These are phyloP conservation scores for Phytophthora sp. DNA, from an alignment of 352 stramenopile genomes.

Conservation along the genomic window DNA sequence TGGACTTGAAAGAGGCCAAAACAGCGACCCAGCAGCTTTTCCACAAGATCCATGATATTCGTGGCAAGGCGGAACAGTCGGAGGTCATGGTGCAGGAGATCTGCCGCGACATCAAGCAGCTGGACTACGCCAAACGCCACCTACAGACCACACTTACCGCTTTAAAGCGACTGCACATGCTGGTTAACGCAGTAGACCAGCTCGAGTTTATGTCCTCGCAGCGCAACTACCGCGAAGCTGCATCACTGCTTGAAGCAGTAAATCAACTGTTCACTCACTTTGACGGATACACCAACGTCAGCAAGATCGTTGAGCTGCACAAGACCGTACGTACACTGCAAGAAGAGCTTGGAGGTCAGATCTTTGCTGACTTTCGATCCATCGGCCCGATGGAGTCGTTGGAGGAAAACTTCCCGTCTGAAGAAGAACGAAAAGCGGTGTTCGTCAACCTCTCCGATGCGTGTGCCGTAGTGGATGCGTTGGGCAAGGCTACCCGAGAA, in stretches of 20 bases:
- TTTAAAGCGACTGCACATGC: conserved; percentile 98
- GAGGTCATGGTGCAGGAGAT: conserved; percentile 98
- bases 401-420: conserved; percentile 74
- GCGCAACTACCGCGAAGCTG: conserved; percentile 94
- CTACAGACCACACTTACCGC: conserved; percentile 95
- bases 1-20: conserved; percentile 86
- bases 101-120: conserved; percentile 98
- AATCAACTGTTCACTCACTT: conserved; percentile 97
- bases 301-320: conserved; percentile 94
- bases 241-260: conserved; percentile 96
- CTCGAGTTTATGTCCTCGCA: conserved; percentile 81
- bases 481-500: conserved; percentile 69
- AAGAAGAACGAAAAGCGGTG: conserved; percentile 69
- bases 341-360: conserved; percentile 85
- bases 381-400: conserved; percentile 76
- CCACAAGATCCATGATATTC: conserved; percentile 93
- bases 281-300: conserved; percentile 92
- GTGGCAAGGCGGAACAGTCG: conserved; percentile 93
- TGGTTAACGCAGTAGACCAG: conserved; percentile 97
- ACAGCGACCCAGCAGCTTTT: conserved; percentile 90
- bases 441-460: conserved; percentile 74
- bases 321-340: conserved; percentile 92
- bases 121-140: conserved; percentile 98
- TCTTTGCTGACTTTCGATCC: conserved; percentile 92
- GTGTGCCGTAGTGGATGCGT: conserved; percentile 70